Evolutionary conservation across 2,329 filamentous ascomycete genomes (phyloP).

Genomic region (Aspergillus unguis): DNA sequence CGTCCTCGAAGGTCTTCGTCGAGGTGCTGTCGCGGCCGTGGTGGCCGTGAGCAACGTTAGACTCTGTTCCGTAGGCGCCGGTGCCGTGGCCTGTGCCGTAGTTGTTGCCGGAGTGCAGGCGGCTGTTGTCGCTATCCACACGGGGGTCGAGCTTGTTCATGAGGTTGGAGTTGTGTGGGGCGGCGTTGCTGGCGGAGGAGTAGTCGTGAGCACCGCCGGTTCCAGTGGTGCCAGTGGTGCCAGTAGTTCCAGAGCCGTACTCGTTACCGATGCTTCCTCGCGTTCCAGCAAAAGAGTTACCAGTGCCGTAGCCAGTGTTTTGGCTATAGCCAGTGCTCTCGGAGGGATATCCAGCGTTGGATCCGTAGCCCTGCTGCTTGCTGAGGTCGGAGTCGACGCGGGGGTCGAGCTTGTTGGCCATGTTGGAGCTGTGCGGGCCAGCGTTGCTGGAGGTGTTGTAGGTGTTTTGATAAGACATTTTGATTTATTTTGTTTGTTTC

Average conservation of each 20-base stretch:
- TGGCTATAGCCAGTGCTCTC: too few relatives aligned
- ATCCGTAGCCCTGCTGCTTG: not conserved
- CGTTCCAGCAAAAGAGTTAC: too few relatives aligned
- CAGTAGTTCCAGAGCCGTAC: not conserved
- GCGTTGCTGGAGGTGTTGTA: constrained; percentile 8
- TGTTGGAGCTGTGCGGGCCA: constrained; percentile 3
- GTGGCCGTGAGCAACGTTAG: not conserved
- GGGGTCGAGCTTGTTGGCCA: not conserved
- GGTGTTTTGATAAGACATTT: constrained; percentile 5
- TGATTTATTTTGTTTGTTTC: not conserved
- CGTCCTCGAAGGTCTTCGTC: not conserved
- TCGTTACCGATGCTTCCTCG: not conserved
- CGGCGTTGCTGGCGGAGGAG: not conserved
- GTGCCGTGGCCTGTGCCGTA: not conserved
- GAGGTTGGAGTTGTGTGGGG: not conserved
- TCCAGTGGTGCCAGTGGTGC: not conserved
- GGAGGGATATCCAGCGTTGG: too few relatives aligned
- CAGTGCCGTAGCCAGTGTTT: too few relatives aligned
- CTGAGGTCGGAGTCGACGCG: not conserved
- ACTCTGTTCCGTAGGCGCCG: not conserved
- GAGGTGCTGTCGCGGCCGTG: not conserved
- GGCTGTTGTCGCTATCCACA: not conserved
- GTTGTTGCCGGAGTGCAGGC: not conserved
- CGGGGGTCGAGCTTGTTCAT: constrained; percentile 4
- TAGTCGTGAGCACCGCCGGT: not conserved